phyloP scores from a whole-genome alignment of 441 rosid species.

The Euphorbia celastroides region DNA sequence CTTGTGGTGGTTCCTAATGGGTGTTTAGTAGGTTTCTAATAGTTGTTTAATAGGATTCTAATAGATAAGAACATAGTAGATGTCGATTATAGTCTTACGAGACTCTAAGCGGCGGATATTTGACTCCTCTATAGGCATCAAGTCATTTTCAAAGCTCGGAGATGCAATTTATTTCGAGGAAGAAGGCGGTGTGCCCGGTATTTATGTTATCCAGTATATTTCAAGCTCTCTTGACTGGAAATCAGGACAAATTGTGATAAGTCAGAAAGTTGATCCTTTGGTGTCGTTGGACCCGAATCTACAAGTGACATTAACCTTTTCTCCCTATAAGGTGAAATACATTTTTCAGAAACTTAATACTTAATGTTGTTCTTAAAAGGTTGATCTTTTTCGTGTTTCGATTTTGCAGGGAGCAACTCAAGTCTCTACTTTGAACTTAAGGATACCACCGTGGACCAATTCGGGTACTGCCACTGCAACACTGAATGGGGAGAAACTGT shows the following conservation, averaged over 20 bases:
- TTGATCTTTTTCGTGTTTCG: too few species aligned
- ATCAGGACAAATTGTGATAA: conserved; percentile 43
- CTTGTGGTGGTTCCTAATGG: not conserved
- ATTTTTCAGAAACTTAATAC: not conserved
- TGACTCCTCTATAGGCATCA: conserved; percentile 44
- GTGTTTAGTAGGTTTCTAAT: too few species aligned
- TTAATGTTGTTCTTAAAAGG: not conserved
- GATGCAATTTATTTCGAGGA: conserved; percentile 92
- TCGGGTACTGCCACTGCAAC: conserved; percentile 48
- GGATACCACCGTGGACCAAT: conserved; percentile 70
- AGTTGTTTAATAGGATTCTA: too few species aligned
- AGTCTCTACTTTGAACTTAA: conserved; percentile 58
- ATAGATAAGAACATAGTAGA: too few species aligned
- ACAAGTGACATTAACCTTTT: conserved; percentile 45
- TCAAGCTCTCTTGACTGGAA: conserved; percentile 81
- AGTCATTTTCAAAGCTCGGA: conserved; percentile 93
- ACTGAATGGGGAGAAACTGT: conserved; percentile 44
- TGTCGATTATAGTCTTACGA: too few species aligned
- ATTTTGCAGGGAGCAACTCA: conserved; percentile 49
- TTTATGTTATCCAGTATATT: conserved; percentile 75
- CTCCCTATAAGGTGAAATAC: conserved; percentile 40
- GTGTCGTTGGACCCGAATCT: conserved; percentile 66
- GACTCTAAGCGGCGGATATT: not conserved
- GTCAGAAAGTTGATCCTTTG: conserved; percentile 66
- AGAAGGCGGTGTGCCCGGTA: conserved; percentile 57